Percentiles rank a stretch among this genome's conserved stretches.
Conservation (phyloP, 352 stramenopile genomes). For the Phytophthora sp. region DNA sequence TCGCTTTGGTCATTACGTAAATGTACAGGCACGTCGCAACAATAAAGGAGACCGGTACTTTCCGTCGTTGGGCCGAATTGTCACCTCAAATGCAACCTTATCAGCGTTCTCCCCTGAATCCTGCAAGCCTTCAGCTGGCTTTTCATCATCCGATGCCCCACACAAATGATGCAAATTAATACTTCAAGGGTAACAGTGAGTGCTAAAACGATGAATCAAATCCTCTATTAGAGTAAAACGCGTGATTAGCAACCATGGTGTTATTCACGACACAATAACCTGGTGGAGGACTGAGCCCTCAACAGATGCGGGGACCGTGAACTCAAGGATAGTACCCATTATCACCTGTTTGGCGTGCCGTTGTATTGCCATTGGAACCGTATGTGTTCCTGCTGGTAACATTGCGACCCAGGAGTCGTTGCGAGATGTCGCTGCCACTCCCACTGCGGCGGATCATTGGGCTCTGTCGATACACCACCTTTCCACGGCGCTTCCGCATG, state of each 20-base stretch:
- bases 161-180: constrained; percentile 2
- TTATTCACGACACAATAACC: too few relatives aligned
- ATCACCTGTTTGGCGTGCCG: constrained; percentile 15
- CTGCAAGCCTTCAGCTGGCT: constrained; percentile 3
- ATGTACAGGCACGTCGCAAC: constrained; percentile 44
- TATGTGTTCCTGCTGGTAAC: constrained; percentile 55
- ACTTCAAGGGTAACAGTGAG: too few relatives aligned
- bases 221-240: constrained; percentile 24
- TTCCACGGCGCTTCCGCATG: constrained; percentile 82
- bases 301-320: neutral
- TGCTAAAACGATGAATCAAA: too few relatives aligned
- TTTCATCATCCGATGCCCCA: neutral
- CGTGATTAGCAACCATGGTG: neutral
- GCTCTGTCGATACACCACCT: constrained; percentile 85
- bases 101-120: constrained; percentile 9
- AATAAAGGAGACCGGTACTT: constrained; percentile 51
- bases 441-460: constrained; percentile 65
- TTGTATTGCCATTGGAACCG: constrained; percentile 45
- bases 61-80: constrained; percentile 50
- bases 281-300: too few relatives aligned
- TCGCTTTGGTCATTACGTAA: constrained; percentile 53
- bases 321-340: constrained; percentile 7
- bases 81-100: constrained; percentile 18
- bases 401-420: constrained; percentile 64
- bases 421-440: constrained; percentile 54